These are phyloP conservation scores for Penicillium expansum DNA, from an alignment of 2,329 filamentous ascomycete genomes.

Conservation along the genomic window DNA sequence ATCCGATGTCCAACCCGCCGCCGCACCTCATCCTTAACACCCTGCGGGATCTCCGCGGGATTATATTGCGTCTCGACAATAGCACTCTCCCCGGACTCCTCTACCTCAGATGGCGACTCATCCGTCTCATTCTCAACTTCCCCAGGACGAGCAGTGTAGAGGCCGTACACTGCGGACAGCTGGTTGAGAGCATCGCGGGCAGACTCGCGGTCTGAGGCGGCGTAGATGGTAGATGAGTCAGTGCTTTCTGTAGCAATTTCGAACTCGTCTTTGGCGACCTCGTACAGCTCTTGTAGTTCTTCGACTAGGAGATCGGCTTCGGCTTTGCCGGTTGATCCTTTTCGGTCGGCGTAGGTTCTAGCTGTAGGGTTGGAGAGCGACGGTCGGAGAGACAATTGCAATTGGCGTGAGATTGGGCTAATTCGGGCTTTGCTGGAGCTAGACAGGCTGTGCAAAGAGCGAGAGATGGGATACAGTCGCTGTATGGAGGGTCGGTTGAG, in stretches of 20 bases:
- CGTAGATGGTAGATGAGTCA: constrained; percentile 46
- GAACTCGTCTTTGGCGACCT: constrained; percentile 49
- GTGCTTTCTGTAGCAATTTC: constrained; percentile 51
- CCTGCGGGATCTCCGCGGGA: constrained; percentile 27
- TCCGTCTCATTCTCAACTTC: constrained; percentile 12
- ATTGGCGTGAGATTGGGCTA: not conserved
- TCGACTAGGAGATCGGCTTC: constrained; percentile 37
- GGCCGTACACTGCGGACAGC: constrained; percentile 33
- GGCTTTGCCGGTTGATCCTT: constrained; percentile 22
- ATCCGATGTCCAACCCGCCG: constrained; percentile 46
- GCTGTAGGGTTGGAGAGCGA: not conserved
- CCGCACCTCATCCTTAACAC: constrained; percentile 43
- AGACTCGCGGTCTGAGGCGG: constrained; percentile 45
- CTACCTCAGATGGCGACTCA: not conserved
- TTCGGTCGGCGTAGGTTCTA: constrained; percentile 5
- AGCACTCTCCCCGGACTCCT: constrained; percentile 13
- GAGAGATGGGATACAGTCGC: not conserved
- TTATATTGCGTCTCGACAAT: constrained; percentile 34
- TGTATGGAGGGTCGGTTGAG: not conserved
- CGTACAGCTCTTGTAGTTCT: constrained; percentile 40
- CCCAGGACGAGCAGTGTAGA: constrained; percentile 30
- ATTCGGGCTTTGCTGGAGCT: not conserved
- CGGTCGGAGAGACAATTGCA: not conserved
- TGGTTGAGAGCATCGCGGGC: constrained; percentile 47
- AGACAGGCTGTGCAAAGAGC: not conserved